Evolutionary conservation across 345 rosid species (phyloP).

Genomic region (Moricandia arvensis): DNA sequence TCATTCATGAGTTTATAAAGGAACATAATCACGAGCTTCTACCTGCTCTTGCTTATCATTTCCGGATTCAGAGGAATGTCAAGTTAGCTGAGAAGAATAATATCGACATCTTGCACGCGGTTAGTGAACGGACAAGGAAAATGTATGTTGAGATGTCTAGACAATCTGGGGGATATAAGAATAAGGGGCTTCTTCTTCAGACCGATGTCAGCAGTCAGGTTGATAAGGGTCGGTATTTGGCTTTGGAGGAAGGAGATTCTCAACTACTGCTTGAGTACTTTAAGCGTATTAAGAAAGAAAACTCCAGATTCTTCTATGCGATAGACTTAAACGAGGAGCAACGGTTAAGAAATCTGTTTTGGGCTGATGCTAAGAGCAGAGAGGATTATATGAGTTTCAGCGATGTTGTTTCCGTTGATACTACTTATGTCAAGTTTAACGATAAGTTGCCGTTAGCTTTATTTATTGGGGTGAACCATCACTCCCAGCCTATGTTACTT

Average conservation of each 20-base stretch:
- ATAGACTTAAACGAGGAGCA: slow-evolving; percentile 47
- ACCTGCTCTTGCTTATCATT: slow-evolving; percentile 61
- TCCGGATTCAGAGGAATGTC: slow-evolving; percentile 52
- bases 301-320: slow-evolving; percentile 47
- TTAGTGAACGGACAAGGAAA: slow-evolving; percentile 50
- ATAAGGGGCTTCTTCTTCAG: slow-evolving; percentile 22
- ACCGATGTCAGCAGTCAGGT: slow-evolving; percentile 29
- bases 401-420: slow-evolving; percentile 51
- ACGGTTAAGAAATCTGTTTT: slow-evolving; percentile 44
- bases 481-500: slow-evolving; percentile 45
- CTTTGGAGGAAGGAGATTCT: slow-evolving; percentile 47
- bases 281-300: slow-evolving; percentile 52
- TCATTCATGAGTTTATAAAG: slow-evolving; percentile 61
- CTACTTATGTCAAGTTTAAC: slow-evolving; percentile 46
- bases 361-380: slow-evolving; percentile 54
- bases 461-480: slow-evolving; percentile 50
- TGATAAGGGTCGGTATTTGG: slow-evolving; percentile 40
- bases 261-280: slow-evolving; percentile 47
- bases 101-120: slow-evolving; percentile 50
- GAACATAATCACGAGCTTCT: slow-evolving; percentile 73
- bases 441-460: slow-evolving; percentile 50
- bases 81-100: slow-evolving; percentile 54
- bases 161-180: slow-evolving; percentile 44
- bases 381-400: slow-evolving; percentile 42
- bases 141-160: slow-evolving; percentile 56